These are phyloP conservation scores for Globisporangium carolinianum DNA, from an alignment of 352 stramenopile genomes.

Conservation along the genomic window DNA sequence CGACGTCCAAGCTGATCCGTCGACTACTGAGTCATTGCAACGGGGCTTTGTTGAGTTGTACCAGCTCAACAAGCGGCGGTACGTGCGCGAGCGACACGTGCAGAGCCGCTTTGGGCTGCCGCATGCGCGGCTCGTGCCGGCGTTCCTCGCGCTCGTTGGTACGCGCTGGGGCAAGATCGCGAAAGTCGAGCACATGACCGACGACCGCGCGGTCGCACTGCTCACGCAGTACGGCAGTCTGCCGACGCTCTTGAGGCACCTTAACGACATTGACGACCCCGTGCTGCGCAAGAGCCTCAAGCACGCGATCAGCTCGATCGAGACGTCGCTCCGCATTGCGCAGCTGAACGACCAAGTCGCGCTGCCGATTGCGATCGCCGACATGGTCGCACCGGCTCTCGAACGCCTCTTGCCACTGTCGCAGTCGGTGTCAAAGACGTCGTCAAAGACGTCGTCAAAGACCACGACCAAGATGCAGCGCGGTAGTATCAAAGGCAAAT, in stretches of 20 bases:
- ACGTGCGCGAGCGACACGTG: slow-evolving; percentile 56
- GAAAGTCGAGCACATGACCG: slow-evolving; percentile 44
- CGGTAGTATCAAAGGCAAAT: not conserved
- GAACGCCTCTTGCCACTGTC: slow-evolving; percentile 5
- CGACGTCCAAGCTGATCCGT: not conserved
- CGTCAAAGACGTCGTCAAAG: not conserved
- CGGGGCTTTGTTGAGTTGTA: slow-evolving; percentile 51
- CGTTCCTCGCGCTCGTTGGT: slow-evolving; percentile 61
- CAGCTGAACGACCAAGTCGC: slow-evolving; percentile 47
- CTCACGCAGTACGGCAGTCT: slow-evolving; percentile 56
- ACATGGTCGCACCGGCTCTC: slow-evolving; percentile 36
- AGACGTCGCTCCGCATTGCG: slow-evolving; percentile 71
- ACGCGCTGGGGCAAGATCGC: slow-evolving; percentile 63
- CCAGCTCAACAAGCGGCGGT: slow-evolving; percentile 61
- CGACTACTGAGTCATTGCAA: not conserved
- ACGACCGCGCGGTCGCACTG: slow-evolving; percentile 52
- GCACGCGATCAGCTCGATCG: slow-evolving; percentile 61
- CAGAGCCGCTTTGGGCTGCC: slow-evolving; percentile 45
- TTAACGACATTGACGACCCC: slow-evolving; percentile 53
- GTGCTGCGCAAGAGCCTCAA: slow-evolving; percentile 56
- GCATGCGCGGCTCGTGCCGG: slow-evolving; percentile 40
- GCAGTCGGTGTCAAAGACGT: too few relatives aligned
- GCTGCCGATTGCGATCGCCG: slow-evolving; percentile 42
- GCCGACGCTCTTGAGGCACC: slow-evolving; percentile 44
- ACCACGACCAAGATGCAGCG: too few relatives aligned